These are phyloP conservation scores for Daedaleopsis nitida DNA, from an alignment of 768 basidiomycete genomes.

Conservation along the genomic window DNA sequence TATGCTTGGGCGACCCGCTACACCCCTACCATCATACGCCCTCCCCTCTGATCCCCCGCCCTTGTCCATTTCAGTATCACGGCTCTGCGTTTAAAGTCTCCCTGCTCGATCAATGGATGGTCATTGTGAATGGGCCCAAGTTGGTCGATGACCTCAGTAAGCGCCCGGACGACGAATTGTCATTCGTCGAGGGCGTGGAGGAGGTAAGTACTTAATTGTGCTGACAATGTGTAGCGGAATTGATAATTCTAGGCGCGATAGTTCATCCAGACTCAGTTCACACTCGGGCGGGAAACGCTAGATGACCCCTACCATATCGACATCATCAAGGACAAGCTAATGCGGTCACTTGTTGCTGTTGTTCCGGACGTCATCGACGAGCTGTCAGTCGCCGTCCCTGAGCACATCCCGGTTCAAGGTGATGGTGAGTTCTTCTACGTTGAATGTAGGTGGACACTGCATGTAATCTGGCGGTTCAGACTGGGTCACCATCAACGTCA, in stretches of 20 bases:
- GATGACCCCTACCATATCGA: constrained; percentile 26
- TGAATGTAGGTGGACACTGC: neutral
- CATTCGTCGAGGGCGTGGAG: constrained; percentile 40
- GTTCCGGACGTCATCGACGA: constrained; percentile 30
- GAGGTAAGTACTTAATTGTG: constrained; percentile 40
- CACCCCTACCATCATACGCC: too few relatives aligned
- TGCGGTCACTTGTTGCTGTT: constrained; percentile 24
- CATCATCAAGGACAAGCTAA: constrained; percentile 29
- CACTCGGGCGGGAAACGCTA: constrained; percentile 29
- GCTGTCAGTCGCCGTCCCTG: constrained; percentile 28
- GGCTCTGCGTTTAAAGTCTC: constrained; percentile 45
- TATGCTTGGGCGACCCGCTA: too few relatives aligned
- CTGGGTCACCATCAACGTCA: constrained; percentile 26
- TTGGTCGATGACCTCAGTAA: constrained; percentile 53
- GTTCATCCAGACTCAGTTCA: constrained; percentile 35
- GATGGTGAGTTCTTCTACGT: constrained; percentile 11
- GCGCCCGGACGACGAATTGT: constrained; percentile 49
- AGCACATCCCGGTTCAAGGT: constrained; percentile 27
- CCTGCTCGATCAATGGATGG: constrained; percentile 45
- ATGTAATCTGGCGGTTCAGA: constrained; percentile 21
- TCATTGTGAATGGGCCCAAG: constrained; percentile 43
- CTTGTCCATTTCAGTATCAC: constrained; percentile 14
- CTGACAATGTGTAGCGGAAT: too few relatives aligned
- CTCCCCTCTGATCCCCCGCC: too few relatives aligned
- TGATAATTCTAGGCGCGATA: too few relatives aligned